These are phyloP conservation scores for Aspergillus cavernicola DNA, from an alignment of 495 filamentous ascomycete genomes.

Conservation along the genomic window DNA sequence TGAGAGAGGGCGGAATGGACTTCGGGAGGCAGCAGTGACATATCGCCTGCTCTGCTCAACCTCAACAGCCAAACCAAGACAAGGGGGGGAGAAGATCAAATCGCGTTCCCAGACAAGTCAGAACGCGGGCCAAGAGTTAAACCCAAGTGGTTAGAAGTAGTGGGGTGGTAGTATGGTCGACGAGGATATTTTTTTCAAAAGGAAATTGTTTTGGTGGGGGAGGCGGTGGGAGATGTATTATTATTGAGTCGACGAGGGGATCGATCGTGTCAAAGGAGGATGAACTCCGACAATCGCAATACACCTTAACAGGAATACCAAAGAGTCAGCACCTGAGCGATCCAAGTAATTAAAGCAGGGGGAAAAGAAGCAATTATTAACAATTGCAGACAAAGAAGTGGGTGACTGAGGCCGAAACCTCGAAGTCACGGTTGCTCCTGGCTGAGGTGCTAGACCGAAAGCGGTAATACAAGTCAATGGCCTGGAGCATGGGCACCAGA, in stretches of 20 bases:
- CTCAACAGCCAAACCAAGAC: constrained; percentile 12
- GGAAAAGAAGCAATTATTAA: constrained; percentile 24
- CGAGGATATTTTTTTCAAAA: constrained; percentile 19
- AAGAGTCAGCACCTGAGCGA: neutral
- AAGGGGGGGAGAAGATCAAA: constrained; percentile 4
- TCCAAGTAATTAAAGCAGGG: constrained; percentile 5
- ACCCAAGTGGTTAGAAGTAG: constrained; percentile 21
- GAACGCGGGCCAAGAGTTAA: constrained; percentile 14
- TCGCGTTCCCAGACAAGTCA: constrained; percentile 13
- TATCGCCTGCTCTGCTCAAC: constrained; percentile 38
- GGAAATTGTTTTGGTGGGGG: constrained; percentile 27
- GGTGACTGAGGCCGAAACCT: neutral
- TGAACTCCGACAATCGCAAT: neutral
- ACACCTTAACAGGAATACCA: neutral
- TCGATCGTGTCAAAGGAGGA: constrained; percentile 24
- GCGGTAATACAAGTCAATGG: neutral
- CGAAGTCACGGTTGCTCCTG: neutral
- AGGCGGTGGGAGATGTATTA: constrained; percentile 32
- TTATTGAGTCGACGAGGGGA: constrained; percentile 19
- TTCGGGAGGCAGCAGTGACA: constrained; percentile 82
- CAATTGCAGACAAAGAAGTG: neutral
- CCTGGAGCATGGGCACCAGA: neutral
- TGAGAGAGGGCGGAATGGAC: constrained; percentile 76
- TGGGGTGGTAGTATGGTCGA: constrained; percentile 8
- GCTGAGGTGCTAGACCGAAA: neutral